These are phyloP conservation scores for Solanum hybrid DNA, from an alignment of 305 asterid species.

Conservation along the genomic window DNA sequence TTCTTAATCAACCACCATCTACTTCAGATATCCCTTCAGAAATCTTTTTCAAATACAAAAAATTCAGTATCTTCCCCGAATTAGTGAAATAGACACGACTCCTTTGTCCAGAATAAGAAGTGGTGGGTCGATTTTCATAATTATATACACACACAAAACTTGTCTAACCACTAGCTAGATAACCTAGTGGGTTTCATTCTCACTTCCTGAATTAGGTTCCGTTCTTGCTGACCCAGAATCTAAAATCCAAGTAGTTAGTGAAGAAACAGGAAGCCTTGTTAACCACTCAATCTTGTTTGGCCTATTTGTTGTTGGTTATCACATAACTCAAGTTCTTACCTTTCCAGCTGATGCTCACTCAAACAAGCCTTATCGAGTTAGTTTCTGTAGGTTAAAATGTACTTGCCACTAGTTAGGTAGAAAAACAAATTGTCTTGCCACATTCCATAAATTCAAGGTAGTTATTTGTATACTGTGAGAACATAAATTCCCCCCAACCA, in stretches of 20 bases:
- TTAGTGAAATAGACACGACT: background rate
- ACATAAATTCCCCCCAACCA: background rate
- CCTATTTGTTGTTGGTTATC: background rate
- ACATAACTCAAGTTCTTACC: background rate
- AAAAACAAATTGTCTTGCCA: background rate
- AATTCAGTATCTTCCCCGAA: background rate
- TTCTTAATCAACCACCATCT: background rate
- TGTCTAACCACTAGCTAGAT: background rate
- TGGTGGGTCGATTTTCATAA: background rate
- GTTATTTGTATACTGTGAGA: background rate
- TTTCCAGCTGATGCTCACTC: background rate
- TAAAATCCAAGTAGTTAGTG: background rate
- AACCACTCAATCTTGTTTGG: background rate
- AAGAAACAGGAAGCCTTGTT: background rate
- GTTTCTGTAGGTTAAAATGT: background rate
- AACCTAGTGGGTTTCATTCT: background rate
- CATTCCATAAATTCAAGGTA: background rate
- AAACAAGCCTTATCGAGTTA: background rate
- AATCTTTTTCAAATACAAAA: background rate
- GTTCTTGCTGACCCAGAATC: background rate
- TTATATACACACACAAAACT: background rate
- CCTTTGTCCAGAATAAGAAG: background rate
- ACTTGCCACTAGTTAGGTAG: background rate
- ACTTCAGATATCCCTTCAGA: background rate
- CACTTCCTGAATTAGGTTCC: background rate